Conservation (phyloP, 75 land plant species). For the Adiantum capillusveneris region DNA sequence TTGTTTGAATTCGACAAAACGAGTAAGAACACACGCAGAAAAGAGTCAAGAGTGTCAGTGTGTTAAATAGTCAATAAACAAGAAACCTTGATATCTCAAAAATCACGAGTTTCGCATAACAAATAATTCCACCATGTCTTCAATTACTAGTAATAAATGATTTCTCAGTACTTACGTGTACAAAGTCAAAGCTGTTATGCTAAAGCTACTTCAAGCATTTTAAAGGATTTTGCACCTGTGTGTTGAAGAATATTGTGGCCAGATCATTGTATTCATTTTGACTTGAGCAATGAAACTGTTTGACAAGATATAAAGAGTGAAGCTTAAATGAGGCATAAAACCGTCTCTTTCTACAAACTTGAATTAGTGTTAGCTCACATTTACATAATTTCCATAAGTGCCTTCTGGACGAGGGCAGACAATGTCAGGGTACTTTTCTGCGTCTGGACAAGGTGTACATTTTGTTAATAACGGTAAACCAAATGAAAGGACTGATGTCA, state of each 20-base stretch:
- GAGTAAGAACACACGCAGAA: too few relatives aligned
- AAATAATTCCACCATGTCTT: too few relatives aligned
- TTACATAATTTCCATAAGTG: slow-evolving; percentile 87
- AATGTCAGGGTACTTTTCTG: slow-evolving; percentile 54
- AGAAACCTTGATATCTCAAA: too few relatives aligned
- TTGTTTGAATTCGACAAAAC: too few relatives aligned
- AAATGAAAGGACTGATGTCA: slow-evolving; percentile 89
- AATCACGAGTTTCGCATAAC: too few relatives aligned
- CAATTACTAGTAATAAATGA: too few relatives aligned
- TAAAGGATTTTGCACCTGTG: slow-evolving; percentile 60
- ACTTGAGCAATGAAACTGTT: slow-evolving; percentile 69
- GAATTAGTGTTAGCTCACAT: slow-evolving; percentile 46
- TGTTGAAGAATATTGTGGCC: slow-evolving; percentile 99
- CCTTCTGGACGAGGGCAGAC: slow-evolving; percentile 92
- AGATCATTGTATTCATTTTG: slow-evolving; percentile 93
- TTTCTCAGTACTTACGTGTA: too few relatives aligned
- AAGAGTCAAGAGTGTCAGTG: too few relatives aligned
- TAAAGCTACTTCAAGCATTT: too few relatives aligned
- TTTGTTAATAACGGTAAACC: slow-evolving; percentile 82
- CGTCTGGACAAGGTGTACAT: slow-evolving; percentile 87
- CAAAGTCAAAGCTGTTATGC: too few relatives aligned
- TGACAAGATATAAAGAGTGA: slow-evolving; percentile 3
- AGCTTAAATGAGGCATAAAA: too few relatives aligned
- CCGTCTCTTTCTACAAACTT: neutral
- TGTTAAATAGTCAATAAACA: too few relatives aligned